Evolutionary conservation across 768 basidiomycete species (phyloP), one percentile per base, ranked within the genome.

Genomic region (Mycena venus): DNA sequence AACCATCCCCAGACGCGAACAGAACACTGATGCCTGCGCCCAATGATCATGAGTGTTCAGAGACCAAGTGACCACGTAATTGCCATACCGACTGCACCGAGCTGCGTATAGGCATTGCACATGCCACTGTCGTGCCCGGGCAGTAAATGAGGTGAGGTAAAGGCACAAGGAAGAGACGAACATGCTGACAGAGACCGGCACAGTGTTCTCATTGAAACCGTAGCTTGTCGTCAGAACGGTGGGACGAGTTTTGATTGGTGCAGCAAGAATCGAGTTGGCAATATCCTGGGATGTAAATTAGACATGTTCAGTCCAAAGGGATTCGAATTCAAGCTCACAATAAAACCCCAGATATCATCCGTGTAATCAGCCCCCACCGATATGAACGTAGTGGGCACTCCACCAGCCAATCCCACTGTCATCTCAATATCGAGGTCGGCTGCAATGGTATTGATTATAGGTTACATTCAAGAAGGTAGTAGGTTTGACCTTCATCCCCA

Each of bases 391-490:
- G 84, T 75, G 74, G 84, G 77, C 82, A 87, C 53, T 77, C 80
- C 74, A 80, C 82, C n/a, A 80, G 85, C 3, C 82, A 86, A 0
- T 82, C 86, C 62, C 2, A 68, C 61, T 77, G 79, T 85, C 87
- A 85, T n/a, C 78, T 89, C 78, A 4, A 90, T 80, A 77, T 90
- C 89, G 8, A 90, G 83, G 74, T 85, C 71, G 31, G 88, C 85
- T 71, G 90, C 81, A 38, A 73, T 70, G n/a, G n/a, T n/a, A n/a
- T n/a, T n/a, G n/a, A n/a, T n/a, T n/a, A n/a, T n/a, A n/a, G n/a
- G n/a, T n/a, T n/a, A n/a, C n/a, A n/a, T n/a, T n/a, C n/a, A n/a
- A n/a, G n/a, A n/a, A n/a, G n/a, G n/a, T n/a, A n/a, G n/a, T n/a
- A n/a, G n/a, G n/a, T n/a, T n/a, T n/a, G n/a, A n/a, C n/a, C n/a